Evolutionary conservation across 768 basidiomycete genomes (phyloP).

Genomic region (Lactifluus piperatus): DNA sequence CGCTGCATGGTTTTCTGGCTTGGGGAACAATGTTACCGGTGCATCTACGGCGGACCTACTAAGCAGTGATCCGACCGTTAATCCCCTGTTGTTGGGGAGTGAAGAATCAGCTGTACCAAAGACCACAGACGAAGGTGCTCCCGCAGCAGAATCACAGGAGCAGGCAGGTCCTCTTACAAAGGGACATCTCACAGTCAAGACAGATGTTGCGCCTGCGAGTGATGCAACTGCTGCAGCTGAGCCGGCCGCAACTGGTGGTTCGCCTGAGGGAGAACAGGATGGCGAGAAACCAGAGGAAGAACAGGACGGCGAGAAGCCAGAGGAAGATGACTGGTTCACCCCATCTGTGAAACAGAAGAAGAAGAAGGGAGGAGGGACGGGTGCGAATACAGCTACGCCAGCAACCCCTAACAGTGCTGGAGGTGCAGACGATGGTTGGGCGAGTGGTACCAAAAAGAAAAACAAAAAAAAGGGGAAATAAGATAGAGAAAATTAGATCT

Average conservation of each 20-base stretch:
- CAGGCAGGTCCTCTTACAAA: neutral
- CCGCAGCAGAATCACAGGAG: neutral
- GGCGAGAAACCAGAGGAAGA: constrained; percentile 6
- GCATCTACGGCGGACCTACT: constrained; percentile 8
- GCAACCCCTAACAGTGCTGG: neutral
- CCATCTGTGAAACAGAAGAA: constrained; percentile 8
- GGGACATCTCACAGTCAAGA: constrained; percentile 5
- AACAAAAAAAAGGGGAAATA: neutral
- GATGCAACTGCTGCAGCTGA: neutral
- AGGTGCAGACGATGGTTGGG: neutral
- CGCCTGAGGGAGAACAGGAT: constrained; percentile 5
- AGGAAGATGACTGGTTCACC: neutral
- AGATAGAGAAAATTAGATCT: neutral
- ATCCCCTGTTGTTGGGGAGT: neutral
- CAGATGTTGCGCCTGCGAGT: neutral
- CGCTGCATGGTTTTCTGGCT: neutral
- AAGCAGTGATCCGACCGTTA: neutral
- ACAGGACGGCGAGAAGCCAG: neutral
- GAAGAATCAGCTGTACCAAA: neutral
- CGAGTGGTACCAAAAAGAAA: neutral
- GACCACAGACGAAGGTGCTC: neutral
- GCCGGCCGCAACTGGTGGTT: neutral
- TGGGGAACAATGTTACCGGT: neutral
- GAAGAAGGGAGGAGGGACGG: constrained; percentile 2
- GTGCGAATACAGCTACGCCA: neutral